A percentile compares a stretch with the other conserved stretches of the same genome.
Evolutionary conservation across 805 yeast genomes (phyloP).

Genomic region (Cyberlindnera samutprakarnensis): DNA sequence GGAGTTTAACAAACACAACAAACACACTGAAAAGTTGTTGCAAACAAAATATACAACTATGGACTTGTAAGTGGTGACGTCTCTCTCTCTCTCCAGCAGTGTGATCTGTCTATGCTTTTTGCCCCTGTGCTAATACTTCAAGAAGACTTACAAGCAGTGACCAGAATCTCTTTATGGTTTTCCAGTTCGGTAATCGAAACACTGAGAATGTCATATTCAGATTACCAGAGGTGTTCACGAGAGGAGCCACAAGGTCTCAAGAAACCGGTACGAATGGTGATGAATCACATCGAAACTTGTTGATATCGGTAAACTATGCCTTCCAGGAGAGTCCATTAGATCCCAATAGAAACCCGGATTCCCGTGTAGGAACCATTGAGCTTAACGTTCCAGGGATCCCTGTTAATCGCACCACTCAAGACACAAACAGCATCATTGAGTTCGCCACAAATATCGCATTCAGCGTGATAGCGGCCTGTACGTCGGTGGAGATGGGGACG

Average conservation of each 20-base stretch:
- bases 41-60: too few relatives aligned
- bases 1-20: too few relatives aligned
- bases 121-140: too few relatives aligned
- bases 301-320: constrained; percentile 35
- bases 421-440: constrained; percentile 49
- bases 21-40: too few relatives aligned
- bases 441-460: constrained; percentile 67
- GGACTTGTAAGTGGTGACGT: too few relatives aligned
- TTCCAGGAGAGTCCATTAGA: constrained; percentile 12
- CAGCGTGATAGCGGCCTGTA: constrained; percentile 46
- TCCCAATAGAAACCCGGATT: constrained; percentile 1
- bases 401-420: constrained; percentile 47
- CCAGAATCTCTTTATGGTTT: constrained; percentile 15
- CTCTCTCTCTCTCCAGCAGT: too few relatives aligned
- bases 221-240: constrained; percentile 7
- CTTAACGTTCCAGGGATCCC: constrained; percentile 64
- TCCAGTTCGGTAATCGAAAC: constrained; percentile 15
- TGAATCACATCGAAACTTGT: too few relatives aligned
- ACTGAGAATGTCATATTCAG: constrained; percentile 10
- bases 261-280: too few relatives aligned
- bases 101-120: too few relatives aligned
- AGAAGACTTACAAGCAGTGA: too few relatives aligned
- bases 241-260: constrained; percentile 15
- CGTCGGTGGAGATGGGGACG: constrained; percentile 34
- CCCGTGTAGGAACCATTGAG: constrained; percentile 48